Conservation (phyloP, 495 filamentous ascomycete genomes). For the Penicillium soppii region DNA sequence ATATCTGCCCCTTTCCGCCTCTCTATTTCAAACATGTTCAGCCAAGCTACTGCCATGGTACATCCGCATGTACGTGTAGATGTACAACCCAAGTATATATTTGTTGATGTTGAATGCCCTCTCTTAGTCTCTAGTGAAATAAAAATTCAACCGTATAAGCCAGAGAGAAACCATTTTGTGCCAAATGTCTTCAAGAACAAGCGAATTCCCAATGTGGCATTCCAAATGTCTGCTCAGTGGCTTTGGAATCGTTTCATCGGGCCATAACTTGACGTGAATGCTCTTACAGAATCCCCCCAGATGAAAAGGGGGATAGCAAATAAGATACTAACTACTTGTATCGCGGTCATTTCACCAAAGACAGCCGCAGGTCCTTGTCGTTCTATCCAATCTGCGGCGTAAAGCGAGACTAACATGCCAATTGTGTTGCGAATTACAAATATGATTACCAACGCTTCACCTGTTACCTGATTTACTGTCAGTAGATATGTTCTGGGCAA, state of each 20-base stretch:
- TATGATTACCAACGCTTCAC: conserved; percentile 33
- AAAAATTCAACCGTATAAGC: too few relatives aligned
- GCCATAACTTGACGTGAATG: conserved; percentile 25
- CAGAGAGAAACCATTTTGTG: too few relatives aligned
- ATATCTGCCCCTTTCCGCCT: too few relatives aligned
- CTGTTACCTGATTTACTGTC: conserved; percentile 14
- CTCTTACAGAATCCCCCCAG: conserved; percentile 19
- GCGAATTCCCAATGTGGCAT: not conserved
- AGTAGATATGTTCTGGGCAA: not conserved
- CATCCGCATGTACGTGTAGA: too few relatives aligned
- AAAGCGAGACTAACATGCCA: conserved; percentile 31
- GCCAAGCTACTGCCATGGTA: too few relatives aligned
- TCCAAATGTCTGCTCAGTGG: not conserved
- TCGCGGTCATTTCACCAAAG: conserved; percentile 34
- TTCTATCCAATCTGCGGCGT: conserved; percentile 30
- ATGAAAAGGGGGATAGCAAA: conserved; percentile 27
- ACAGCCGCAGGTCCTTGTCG: conserved; percentile 23
- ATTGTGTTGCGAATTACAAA: conserved; percentile 36
- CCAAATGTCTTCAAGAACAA: not conserved
- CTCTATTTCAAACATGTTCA: too few relatives aligned
- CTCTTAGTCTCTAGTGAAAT: too few relatives aligned
- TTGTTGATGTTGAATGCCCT: too few relatives aligned
- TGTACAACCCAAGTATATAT: too few relatives aligned
- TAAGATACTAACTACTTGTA: conserved; percentile 27
- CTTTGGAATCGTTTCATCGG: conserved; percentile 30